Evolutionary conservation across 2,329 filamentous ascomycete genomes (phyloP).

Genomic region (Elsinoe batatas): DNA sequence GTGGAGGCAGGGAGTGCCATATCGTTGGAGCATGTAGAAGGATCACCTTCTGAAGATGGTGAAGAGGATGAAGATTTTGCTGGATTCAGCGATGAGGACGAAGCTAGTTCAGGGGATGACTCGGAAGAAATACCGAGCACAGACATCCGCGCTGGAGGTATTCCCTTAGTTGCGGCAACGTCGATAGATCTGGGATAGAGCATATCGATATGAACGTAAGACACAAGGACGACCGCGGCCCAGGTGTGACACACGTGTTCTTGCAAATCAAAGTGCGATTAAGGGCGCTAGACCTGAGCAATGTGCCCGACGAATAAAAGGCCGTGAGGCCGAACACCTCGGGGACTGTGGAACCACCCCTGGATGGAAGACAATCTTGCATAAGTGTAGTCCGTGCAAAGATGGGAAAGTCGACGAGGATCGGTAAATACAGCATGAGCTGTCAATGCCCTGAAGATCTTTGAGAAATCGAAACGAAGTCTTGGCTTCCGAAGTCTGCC

Average conservation of each 20-base stretch:
- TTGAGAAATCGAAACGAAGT: background rate
- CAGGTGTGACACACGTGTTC: background rate
- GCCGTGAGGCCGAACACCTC: too few relatives aligned
- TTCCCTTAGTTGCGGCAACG: background rate
- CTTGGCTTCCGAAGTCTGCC: background rate
- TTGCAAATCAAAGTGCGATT: too few relatives aligned
- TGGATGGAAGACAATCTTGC: too few relatives aligned
- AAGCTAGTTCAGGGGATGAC: slow-evolving; percentile 16
- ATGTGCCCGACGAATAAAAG: too few relatives aligned
- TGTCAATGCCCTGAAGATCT: background rate
- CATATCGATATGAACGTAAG: background rate
- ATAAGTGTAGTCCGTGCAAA: background rate
- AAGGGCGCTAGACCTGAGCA: too few relatives aligned
- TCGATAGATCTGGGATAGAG: background rate
- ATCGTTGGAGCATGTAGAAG: slow-evolving; percentile 1
- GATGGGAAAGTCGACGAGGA: background rate
- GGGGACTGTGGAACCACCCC: too few relatives aligned
- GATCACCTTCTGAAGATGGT: slow-evolving; percentile 36
- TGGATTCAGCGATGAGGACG: slow-evolving; percentile 19
- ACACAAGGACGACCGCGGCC: background rate
- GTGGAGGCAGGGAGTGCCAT: slow-evolving; percentile 1
- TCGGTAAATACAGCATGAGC: background rate
- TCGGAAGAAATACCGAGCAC: slow-evolving; percentile 12
- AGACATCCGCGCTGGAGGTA: background rate
- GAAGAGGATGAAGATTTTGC: slow-evolving; percentile 34